Percentiles rank a stretch among this genome's conserved stretches.
Conservation (phyloP, 2,329 filamentous ascomycete genomes). For the Alternaria metachromatica region DNA sequence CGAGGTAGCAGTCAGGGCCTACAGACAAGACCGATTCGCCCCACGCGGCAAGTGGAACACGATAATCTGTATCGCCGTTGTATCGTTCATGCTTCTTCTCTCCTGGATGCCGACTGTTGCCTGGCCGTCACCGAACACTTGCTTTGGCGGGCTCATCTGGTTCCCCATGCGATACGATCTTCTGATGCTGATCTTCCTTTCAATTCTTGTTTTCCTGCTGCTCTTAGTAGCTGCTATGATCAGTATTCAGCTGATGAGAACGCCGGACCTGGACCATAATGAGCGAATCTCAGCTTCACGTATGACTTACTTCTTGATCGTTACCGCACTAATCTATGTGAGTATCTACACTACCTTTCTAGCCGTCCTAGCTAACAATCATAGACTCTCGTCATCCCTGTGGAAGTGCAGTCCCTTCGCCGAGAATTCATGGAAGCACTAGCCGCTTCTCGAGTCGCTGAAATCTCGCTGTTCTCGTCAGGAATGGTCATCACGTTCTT, state of each 20-base stretch:
- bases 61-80: conserved; percentile 61
- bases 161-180: conserved; percentile 68
- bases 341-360: conserved; percentile 46
- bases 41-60: conserved; percentile 66
- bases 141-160: conserved; percentile 73
- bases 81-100: conserved; percentile 60
- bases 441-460: conserved; percentile 67
- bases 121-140: conserved; percentile 63
- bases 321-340: conserved; percentile 63
- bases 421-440: conserved; percentile 52
- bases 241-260: conserved; percentile 64
- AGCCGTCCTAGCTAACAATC: conserved; percentile 5
- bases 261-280: conserved; percentile 61
- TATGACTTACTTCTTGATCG: conserved; percentile 71
- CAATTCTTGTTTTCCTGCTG: conserved; percentile 59
- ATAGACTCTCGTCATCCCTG: conserved; percentile 66
- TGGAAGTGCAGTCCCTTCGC: conserved; percentile 63
- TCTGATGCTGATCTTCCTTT: conserved; percentile 62
- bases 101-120: conserved; percentile 67
- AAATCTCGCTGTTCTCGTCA: conserved; percentile 70
- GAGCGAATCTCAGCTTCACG: conserved; percentile 70
- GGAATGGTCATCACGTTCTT: conserved; percentile 70
- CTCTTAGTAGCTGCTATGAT: conserved; percentile 61
- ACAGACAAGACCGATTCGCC: conserved; percentile 64
- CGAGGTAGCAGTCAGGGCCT: conserved; percentile 65